phyloP scores from a whole-genome alignment of 2,329 filamentous ascomycete genomes.

The Cladophialophora bantiana region DNA sequence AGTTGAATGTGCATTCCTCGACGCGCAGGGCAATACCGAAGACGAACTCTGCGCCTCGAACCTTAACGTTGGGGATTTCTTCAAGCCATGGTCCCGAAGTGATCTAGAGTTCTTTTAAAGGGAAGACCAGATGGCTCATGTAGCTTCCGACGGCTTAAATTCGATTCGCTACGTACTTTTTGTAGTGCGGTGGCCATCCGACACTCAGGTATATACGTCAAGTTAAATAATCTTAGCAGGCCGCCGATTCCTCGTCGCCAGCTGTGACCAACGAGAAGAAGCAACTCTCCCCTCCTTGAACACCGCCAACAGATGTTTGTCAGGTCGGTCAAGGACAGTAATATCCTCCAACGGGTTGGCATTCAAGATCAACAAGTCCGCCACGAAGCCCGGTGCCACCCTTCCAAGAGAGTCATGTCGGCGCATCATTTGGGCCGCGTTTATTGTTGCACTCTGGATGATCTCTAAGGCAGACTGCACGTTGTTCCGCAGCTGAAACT shows the following conservation, averaged over 20 bases:
- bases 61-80: background rate
- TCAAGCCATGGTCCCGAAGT: background rate
- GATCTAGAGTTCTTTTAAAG: background rate
- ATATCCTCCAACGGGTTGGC: slow-evolving; percentile 64
- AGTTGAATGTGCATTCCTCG: no score
- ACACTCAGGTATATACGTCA: background rate
- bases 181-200: background rate
- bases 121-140: slow-evolving; percentile 7
- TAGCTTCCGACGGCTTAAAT: background rate
- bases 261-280: slow-evolving; percentile 29
- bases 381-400: slow-evolving; percentile 58
- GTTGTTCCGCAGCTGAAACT: slow-evolving; percentile 56
- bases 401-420: slow-evolving; percentile 59
- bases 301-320: slow-evolving; percentile 57
- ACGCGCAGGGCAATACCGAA: background rate
- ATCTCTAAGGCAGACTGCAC: slow-evolving; percentile 54
- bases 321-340: slow-evolving; percentile 56
- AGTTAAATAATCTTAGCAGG: slow-evolving; percentile 20
- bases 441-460: slow-evolving; percentile 61
- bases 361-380: slow-evolving; percentile 62
- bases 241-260: slow-evolving; percentile 24
- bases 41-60: background rate
- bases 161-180: background rate
- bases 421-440: slow-evolving; percentile 59
- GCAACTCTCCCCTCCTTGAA: slow-evolving; percentile 63